Evolutionary conservation across 2,329 filamentous ascomycete species (phyloP), one percentile per base, ranked within the genome.

Genomic region (Epichloe gansuensis): DNA sequence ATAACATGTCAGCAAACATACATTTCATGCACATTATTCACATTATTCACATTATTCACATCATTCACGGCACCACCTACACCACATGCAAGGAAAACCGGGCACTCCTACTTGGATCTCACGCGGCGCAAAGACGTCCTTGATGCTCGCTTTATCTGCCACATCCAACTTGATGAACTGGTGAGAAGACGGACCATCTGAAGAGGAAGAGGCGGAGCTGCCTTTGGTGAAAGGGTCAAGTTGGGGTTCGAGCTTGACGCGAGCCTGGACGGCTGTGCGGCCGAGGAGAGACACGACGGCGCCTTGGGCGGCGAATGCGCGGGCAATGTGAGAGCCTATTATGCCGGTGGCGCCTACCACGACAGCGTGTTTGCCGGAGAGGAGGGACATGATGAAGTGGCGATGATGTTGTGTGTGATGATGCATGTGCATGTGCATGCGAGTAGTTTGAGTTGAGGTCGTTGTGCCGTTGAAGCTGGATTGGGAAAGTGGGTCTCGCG

Each of bases 331-430:
- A 42, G 74, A 71, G 44, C 86, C 86, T 58, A 89, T 88, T 50
- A 82, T 80, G 21, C 83, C 80, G 43, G 82, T 84, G 21, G 77
- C 85, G 47, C 86, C 86, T 2, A 85, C 85, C 49, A 89, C 73
- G 61, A 86, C 71, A 63, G 72, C 76, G 54, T 71, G 73, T 56
- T 76, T 76, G 52, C 74, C 73, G 42, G 60, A 60, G 51, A 80
- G 66, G 49, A 64, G 60, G 55, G 67, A 61, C 25, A 49, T 25
- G 41, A 7, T 23, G 39, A 36, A 8, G 41, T 23, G 34, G 40
- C 34, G n/a, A 23, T n/a, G n/a, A 31, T 50, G 15, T 39, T 17
- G 27, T n/a, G 25, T 25, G 41, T 45, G 23, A 12, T 25, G 12
- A 7, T 27, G 21, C 5, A 11, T 11, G 31, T 31, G 27, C 27